Evolutionary conservation across 371 early-diverging fungal genomes (phyloP).

Genomic region (Mortierella sp.): DNA sequence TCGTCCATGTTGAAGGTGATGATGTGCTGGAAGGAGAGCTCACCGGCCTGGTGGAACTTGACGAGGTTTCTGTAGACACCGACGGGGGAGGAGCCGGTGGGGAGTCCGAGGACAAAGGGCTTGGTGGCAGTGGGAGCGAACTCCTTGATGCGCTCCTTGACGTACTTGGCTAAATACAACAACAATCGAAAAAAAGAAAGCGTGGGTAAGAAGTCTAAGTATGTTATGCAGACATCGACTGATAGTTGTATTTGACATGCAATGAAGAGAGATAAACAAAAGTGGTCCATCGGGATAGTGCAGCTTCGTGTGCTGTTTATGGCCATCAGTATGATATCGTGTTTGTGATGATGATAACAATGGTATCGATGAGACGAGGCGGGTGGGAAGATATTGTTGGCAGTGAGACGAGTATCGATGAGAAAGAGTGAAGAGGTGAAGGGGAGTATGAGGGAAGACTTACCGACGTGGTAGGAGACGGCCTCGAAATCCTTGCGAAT

Average conservation of each 20-base stretch:
- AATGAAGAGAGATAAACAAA: too few species aligned
- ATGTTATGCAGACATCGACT: too few species aligned
- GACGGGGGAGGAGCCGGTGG: constrained; percentile 89
- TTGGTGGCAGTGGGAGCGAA: constrained; percentile 80
- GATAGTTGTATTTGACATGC: too few species aligned
- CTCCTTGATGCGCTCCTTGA: constrained; percentile 83
- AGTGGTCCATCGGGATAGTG: too few species aligned
- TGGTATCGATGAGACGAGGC: background rate
- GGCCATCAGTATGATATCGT: background rate
- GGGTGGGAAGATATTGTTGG: constrained; percentile 64
- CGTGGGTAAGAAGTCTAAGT: too few species aligned
- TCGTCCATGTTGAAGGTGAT: constrained; percentile 87
- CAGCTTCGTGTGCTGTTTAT: too few species aligned
- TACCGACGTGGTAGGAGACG: constrained; percentile 76
- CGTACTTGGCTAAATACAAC: constrained; percentile 88
- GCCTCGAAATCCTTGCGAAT: constrained; percentile 77
- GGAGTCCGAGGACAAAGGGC: constrained; percentile 92
- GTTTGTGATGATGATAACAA: background rate
- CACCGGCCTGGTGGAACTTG: constrained; percentile 69
- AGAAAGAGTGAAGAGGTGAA: background rate
- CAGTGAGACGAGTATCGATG: too few species aligned
- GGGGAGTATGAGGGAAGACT: constrained; percentile 14
- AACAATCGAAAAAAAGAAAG: too few species aligned
- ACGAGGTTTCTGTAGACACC: constrained; percentile 77
- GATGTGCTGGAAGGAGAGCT: constrained; percentile 71